These are phyloP conservation scores for Casuarina glauca DNA, from an alignment of 306 rosid species.

Conservation along the genomic window DNA sequence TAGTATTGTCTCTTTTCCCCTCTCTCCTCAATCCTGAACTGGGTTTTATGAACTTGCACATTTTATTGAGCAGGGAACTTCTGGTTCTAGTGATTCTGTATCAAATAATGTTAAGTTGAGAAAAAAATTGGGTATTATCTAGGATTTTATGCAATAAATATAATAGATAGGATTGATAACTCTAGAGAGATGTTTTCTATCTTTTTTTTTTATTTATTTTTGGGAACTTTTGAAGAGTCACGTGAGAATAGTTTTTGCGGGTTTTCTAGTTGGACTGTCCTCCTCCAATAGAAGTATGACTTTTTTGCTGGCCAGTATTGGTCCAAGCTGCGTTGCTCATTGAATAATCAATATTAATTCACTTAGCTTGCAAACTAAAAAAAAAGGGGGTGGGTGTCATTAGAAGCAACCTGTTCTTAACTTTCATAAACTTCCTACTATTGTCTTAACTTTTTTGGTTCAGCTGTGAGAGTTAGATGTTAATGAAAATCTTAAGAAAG, in stretches of 20 bases:
- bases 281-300: neutral
- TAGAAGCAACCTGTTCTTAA: neutral
- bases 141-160: neutral
- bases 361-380: neutral
- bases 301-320: neutral
- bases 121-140: neutral
- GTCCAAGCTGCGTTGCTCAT: neutral
- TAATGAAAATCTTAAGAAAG: no score
- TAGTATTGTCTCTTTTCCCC: neutral
- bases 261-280: neutral
- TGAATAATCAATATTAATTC: neutral
- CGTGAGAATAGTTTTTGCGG: neutral
- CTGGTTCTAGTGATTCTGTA: neutral
- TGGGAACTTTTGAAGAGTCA: neutral
- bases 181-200: neutral
- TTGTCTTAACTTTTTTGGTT: neutral
- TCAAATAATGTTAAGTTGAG: neutral
- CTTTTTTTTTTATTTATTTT: neutral
- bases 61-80: neutral
- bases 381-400: no score
- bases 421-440: neutral
- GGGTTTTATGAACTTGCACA: neutral
- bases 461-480: neutral
- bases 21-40: neutral
- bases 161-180: neutral